A percentile compares a stretch with the other conserved stretches of the same genome.
phyloP scores from a whole-genome alignment of 2,329 filamentous ascomycete species.

The Neoascochyta sp. region DNA sequence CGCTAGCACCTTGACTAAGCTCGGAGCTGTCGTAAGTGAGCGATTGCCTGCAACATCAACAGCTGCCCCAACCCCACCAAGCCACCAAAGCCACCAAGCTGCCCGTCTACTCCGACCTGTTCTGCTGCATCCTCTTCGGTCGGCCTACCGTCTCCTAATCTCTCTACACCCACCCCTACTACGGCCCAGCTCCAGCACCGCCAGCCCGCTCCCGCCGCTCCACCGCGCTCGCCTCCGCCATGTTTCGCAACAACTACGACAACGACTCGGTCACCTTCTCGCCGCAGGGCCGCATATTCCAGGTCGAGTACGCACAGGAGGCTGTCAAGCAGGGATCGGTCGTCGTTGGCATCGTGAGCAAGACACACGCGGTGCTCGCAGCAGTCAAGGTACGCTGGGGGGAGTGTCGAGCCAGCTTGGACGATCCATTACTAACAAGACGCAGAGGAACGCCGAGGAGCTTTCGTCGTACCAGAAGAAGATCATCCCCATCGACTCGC shows the following conservation, averaged over 20 bases:
- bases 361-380: slow-evolving; percentile 93
- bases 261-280: slow-evolving; percentile 99
- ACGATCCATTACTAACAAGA: slow-evolving; percentile 8
- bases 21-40: slow-evolving; percentile 26
- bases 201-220: slow-evolving; percentile 3
- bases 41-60: slow-evolving; percentile 24
- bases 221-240: slow-evolving; percentile 48
- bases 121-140: slow-evolving; percentile 1
- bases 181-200: not conserved
- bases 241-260: slow-evolving; percentile 99
- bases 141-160: not conserved
- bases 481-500: slow-evolving; percentile 92
- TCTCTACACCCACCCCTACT: not conserved
- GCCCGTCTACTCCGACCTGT: slow-evolving; percentile 1
- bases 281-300: slow-evolving; percentile 98
- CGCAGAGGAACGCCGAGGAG: slow-evolving; percentile 94
- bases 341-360: slow-evolving; percentile 94
- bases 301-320: slow-evolving; percentile 98
- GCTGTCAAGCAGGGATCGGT: slow-evolving; percentile 99
- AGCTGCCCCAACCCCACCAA: slow-evolving; percentile 8
- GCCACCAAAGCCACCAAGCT: slow-evolving; percentile 5
- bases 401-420: slow-evolving; percentile 4
- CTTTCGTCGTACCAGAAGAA: slow-evolving; percentile 99
- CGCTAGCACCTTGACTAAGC: slow-evolving; percentile 13
- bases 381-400: slow-evolving; percentile 96